Percentiles rank a stretch among this genome's conserved stretches.
phyloP scores from a whole-genome alignment of 306 rosid genomes.

The Gillenia trifoliata region DNA sequence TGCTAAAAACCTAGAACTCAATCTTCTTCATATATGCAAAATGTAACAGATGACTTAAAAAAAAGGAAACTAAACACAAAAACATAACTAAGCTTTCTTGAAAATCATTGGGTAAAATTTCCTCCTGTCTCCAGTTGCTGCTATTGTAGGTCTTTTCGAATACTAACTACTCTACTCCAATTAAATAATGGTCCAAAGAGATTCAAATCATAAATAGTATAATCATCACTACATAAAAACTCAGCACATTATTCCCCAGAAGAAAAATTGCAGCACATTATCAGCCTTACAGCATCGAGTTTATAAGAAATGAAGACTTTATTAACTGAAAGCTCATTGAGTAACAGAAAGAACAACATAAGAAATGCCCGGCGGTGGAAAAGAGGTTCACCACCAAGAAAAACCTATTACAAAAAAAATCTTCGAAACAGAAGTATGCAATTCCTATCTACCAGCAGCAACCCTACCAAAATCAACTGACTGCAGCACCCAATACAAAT shows the following conservation, averaged over 20 bases:
- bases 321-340: background rate
- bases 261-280: background rate
- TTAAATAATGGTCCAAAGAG: background rate
- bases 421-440: background rate
- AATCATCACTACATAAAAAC: background rate
- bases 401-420: background rate
- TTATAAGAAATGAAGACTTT: background rate
- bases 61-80: background rate
- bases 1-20: background rate
- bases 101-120: background rate
- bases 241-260: background rate
- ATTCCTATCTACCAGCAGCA: background rate
- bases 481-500: background rate
- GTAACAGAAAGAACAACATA: background rate
- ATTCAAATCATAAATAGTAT: background rate
- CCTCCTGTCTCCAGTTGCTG: background rate
- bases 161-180: background rate
- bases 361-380: background rate
- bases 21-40: background rate
- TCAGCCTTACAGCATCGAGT: background rate
- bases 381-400: background rate
- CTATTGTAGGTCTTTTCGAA: background rate
- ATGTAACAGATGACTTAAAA: background rate
- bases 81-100: background rate
- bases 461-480: background rate